A percentile compares a stretch with the other conserved stretches of the same genome.
Conservation (phyloP, 108 stramenopile genomes). For the Nitzschia sp. region DNA sequence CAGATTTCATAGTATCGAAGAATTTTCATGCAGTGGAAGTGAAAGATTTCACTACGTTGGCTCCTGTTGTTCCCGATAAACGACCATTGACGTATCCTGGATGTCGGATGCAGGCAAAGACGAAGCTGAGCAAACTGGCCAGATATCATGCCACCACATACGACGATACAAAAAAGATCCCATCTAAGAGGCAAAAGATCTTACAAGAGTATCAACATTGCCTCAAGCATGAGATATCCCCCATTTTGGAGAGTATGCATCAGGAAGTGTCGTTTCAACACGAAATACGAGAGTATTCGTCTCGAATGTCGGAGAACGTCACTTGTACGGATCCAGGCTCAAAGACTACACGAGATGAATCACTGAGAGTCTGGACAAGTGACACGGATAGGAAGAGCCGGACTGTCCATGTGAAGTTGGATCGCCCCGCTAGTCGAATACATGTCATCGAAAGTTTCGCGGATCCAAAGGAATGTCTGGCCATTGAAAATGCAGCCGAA, state of each 20-base stretch:
- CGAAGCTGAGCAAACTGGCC: not conserved
- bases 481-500: conserved; percentile 56
- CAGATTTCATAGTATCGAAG: too few relatives aligned
- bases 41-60: too few relatives aligned
- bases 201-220: conserved; percentile 42
- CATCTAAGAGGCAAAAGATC: not conserved
- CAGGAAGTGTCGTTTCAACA: conserved; percentile 59
- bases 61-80: too few relatives aligned
- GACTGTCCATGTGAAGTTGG: conserved; percentile 56
- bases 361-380: conserved; percentile 23
- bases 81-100: not conserved
- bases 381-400: conserved; percentile 26
- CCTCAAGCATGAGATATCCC: conserved; percentile 43
- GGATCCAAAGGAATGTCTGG: conserved; percentile 71
- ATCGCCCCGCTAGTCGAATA: conserved; percentile 66
- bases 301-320: conserved; percentile 56
- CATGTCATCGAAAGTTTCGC: conserved; percentile 77
- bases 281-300: conserved; percentile 44
- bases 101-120: not conserved
- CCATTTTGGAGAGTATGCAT: conserved; percentile 39
- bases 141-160: conserved; percentile 1
- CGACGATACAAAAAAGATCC: not conserved
- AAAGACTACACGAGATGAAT: conserved; percentile 47
- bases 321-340: conserved; percentile 59
- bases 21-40: too few relatives aligned